These are phyloP conservation scores for Colletotrichum tabaci DNA, from an alignment of 2,329 filamentous ascomycete species.

Conservation along the genomic window DNA sequence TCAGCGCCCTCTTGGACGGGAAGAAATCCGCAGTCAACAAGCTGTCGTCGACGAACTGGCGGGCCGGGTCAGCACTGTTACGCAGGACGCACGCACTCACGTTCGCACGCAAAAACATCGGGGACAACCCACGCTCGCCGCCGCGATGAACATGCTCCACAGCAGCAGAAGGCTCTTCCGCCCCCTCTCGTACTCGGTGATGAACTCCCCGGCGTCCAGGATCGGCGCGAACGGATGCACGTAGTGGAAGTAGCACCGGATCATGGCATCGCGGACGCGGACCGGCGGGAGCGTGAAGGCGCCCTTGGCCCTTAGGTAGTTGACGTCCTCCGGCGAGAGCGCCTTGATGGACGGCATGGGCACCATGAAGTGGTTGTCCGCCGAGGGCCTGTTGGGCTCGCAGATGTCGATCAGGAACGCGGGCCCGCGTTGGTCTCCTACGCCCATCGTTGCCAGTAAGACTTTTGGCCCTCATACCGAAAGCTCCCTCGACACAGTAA, in stretches of 20 bases:
- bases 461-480: too few species aligned
- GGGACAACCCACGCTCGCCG: slow-evolving; percentile 49
- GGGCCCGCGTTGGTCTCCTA: slow-evolving; percentile 29
- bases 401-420: slow-evolving; percentile 34
- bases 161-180: slow-evolving; percentile 44
- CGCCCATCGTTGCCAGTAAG: background rate
- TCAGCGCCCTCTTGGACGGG: slow-evolving; percentile 52
- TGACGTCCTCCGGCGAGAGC: slow-evolving; percentile 29
- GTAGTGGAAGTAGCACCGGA: slow-evolving; percentile 47
- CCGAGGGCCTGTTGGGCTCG: slow-evolving; percentile 29
- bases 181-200: slow-evolving; percentile 36
- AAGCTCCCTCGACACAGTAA: too few species aligned
- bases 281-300: slow-evolving; percentile 42
- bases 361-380: slow-evolving; percentile 34
- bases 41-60: slow-evolving; percentile 26
- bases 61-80: background rate
- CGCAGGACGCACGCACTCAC: too few species aligned
- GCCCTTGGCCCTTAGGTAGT: slow-evolving; percentile 40
- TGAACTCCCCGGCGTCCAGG: slow-evolving; percentile 44
- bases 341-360: slow-evolving; percentile 35
- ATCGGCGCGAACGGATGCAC: slow-evolving; percentile 47
- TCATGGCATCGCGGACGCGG: slow-evolving; percentile 39
- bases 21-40: slow-evolving; percentile 37
- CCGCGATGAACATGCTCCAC: slow-evolving; percentile 51
- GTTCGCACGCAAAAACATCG: too few species aligned